Base-by-base conservation (phyloP, 371 early-diverging fungal genomes). In the Mortierella sp. region DNA sequence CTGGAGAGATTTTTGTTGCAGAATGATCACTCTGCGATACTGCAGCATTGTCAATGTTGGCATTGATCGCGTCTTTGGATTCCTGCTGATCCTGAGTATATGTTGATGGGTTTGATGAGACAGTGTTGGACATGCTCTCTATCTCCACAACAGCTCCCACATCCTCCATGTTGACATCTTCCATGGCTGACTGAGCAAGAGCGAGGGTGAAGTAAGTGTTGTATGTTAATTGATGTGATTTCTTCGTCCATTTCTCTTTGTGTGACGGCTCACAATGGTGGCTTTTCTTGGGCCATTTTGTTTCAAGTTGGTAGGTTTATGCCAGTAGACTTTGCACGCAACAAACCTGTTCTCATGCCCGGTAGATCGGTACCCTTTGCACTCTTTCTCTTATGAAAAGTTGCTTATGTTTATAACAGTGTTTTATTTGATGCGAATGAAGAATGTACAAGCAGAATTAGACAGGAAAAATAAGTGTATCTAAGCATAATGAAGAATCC, bases 141-240 rank as follows among this genome's bases (percentile, higher is more conserved):
- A 43, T 13, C 22, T 15, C 22, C 31, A 63, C 35, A 22, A 34
- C 61, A 31, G 31, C 23, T 10, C 47, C 64, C 13, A 51, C 61
- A 8, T 65, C 75, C 61, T 69, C 75, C 75, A 75, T 75, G 55
- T 69, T 65, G 55, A 75, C 75, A 40, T 75, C 75, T 31, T 69
- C 75, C 75, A 75, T 75, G 69, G 70, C 45, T 60, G 59, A 32
- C 42, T n/a, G 19, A 61, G 31, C 13, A 40, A 63, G 19, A 40
- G 60, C 19, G 35, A 37, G 10, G 40, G 42, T 60, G 61, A 47
- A 5, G 37, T 9, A 31, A 13, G 9, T 29, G 23, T 15, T 43
- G 23, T 19, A 47, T 53, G 26, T 26, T 53, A 26, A 26, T 23
- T 53, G 53, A 53, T 53, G 53, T 53, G 28, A 53, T 53, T 26